A percentile compares a stretch with the other conserved stretches of the same genome.
Evolutionary conservation across 805 yeast genomes (phyloP).

Genomic region (Kuraishia ogatae): DNA sequence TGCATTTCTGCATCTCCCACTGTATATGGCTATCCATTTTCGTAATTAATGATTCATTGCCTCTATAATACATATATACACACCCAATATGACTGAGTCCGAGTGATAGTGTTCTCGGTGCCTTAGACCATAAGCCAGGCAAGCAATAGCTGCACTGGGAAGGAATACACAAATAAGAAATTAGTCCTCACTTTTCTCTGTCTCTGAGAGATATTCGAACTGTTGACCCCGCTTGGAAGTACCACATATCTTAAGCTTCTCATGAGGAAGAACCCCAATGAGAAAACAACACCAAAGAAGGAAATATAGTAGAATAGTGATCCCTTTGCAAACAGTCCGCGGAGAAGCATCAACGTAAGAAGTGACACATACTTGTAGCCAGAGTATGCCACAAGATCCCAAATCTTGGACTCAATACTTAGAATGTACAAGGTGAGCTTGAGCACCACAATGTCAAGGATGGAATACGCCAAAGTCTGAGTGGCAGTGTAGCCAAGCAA

Average conservation of each 20-base stretch:
- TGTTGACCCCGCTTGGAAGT: slow-evolving; percentile 48
- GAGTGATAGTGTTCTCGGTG: no score
- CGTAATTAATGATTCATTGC: neutral
- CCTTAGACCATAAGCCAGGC: slow-evolving; percentile 57
- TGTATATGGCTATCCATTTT: no score
- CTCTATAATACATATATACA: neutral
- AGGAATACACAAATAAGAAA: slow-evolving; percentile 77
- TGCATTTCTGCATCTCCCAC: no score
- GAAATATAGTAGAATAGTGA: slow-evolving; percentile 26
- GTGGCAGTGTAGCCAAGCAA: slow-evolving; percentile 81
- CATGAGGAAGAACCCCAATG: slow-evolving; percentile 60
- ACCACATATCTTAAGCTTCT: slow-evolving; percentile 63
- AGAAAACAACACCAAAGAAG: slow-evolving; percentile 36
- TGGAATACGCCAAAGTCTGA: slow-evolving; percentile 73
- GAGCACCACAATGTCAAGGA: slow-evolving; percentile 67
- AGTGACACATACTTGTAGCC: slow-evolving; percentile 92
- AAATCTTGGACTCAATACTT: slow-evolving; percentile 57
- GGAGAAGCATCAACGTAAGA: slow-evolving; percentile 45
- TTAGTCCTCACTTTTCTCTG: slow-evolving; percentile 79
- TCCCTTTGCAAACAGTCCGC: slow-evolving; percentile 23
- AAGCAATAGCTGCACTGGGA: slow-evolving; percentile 65
- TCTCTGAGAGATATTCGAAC: slow-evolving; percentile 53
- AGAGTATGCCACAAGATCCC: slow-evolving; percentile 83
- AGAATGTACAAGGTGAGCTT: slow-evolving; percentile 79
- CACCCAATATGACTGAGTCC: neutral